Percentiles rank a stretch among this genome's conserved stretches.
Evolutionary conservation across 2,329 filamentous ascomycete species (phyloP).

Genomic region (Plenodomus biglobosus): DNA sequence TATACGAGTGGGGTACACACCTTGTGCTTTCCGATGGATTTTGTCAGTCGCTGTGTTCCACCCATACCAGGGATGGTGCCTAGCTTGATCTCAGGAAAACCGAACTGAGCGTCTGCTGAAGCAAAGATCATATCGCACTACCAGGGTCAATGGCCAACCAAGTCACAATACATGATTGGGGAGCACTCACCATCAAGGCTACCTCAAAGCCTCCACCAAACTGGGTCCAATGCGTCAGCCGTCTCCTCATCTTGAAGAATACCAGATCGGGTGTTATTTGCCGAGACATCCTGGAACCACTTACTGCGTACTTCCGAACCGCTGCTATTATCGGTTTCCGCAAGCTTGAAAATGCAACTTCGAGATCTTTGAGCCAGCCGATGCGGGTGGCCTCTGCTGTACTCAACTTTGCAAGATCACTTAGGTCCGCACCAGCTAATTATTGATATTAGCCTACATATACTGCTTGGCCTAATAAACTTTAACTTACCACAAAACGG

Average conservation of each 20-base stretch:
- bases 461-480: not conserved
- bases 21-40: slow-evolving; percentile 53
- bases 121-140: slow-evolving; percentile 80
- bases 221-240: slow-evolving; percentile 14
- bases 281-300: not conserved
- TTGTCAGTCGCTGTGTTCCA: slow-evolving; percentile 82
- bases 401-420: slow-evolving; percentile 88
- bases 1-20: slow-evolving; percentile 20
- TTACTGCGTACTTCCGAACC: slow-evolving; percentile 78
- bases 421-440: slow-evolving; percentile 87
- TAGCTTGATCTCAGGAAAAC: slow-evolving; percentile 93
- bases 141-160: slow-evolving; percentile 6
- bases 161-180: slow-evolving; percentile 41
- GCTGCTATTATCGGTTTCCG: slow-evolving; percentile 92
- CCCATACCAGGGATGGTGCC: slow-evolving; percentile 89
- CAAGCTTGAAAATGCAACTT: slow-evolving; percentile 72
- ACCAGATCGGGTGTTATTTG: not conserved
- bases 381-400: slow-evolving; percentile 81
- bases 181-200: slow-evolving; percentile 71
- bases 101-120: slow-evolving; percentile 81
- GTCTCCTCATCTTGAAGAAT: not conserved
- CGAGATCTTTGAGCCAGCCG: slow-evolving; percentile 93
- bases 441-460: not conserved
- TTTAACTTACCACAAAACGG: slow-evolving; percentile 63
- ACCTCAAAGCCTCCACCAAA: slow-evolving; percentile 93